Base-by-base conservation (phyloP, 352 stramenopile genomes). In the Globisporangium megalacanthum region DNA sequence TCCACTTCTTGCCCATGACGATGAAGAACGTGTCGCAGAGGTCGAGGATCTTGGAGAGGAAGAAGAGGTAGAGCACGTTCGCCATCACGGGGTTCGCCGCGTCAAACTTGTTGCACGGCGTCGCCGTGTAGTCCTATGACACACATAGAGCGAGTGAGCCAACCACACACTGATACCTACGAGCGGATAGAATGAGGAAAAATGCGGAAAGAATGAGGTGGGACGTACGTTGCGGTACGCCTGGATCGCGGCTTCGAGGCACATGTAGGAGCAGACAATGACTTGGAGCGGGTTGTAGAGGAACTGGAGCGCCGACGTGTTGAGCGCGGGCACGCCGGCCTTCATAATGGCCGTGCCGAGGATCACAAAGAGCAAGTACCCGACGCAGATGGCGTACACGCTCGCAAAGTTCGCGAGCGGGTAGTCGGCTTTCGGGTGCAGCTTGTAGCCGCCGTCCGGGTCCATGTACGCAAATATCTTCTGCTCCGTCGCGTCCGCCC, bases 51-150 rank as follows among this genome's bases (percentile, higher is more conserved):
- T 99, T 99, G 58, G 90, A 98, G 55, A 99, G 73, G 81, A 98
- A 99, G 71, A 99, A 99, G 15, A 99, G 76, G 88, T 97, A 99
- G 11, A 99, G 65, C 25, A 99, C 69, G 69, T 98, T 97, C 56
- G 79, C 90, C 68, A 99, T 84, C 50, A 98, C 75, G 2, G 95
- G 95, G 62, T 97, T 92, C 46, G 83, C 71, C 14, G 70, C 65
- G 64, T 92, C 82, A 70, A 92, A 98, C 20, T 73, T 56, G 65
- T 98, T 97, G 83, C 97, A 99, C 31, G 96, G 94, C 17, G 88
- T 75, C n/a, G 85, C 41, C 31, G 79, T 89, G 78, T 99, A 99
- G 52, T 70, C 70, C 58, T 65, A 50, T 58, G 25, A 29, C 25
- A 62, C 20, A 52, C 7, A 44, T 9, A 68, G 29, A 29, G 25